Evolutionary conservation across 192 early-diverging fungal species (phyloP), one percentile per base, ranked within the genome.

Genomic region (Diversispora epigaea): DNA sequence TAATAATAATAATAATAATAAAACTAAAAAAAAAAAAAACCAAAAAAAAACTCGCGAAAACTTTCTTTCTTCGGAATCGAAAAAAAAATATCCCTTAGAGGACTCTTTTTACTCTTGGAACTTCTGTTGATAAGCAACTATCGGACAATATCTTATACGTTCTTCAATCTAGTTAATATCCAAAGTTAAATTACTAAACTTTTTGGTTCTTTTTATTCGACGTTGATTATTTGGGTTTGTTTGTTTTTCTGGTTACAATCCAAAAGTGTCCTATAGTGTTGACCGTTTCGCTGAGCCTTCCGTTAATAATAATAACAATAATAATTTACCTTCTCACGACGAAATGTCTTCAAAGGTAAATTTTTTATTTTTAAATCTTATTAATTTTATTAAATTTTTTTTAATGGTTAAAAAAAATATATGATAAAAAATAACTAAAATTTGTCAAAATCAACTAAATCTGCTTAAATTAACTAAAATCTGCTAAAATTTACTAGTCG

Each of bases 311-410:
- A 17, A 9, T 40, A 63, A 17, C 61, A 63, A 63, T 17, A n/a
- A n/a, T n/a, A n/a, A n/a, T n/a, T n/a, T n/a, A n/a, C n/a, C n/a
- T n/a, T n/a, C n/a, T n/a, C n/a, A n/a, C 32, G 61, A 63, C 61
- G 11, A 43, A 40, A 73, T 73, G 71, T 73, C 71, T 60, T 73
- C 71, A 57, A 73, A 73, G 71, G 71, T 73, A 61, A 46, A 11
- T n/a, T n/a, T n/a, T n/a, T n/a, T n/a, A n/a, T n/a, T n/a, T n/a
- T n/a, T n/a, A n/a, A n/a, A n/a, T n/a, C n/a, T n/a, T n/a, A n/a
- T n/a, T n/a, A n/a, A n/a, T n/a, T n/a, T n/a, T n/a, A n/a, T n/a
- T n/a, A n/a, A n/a, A n/a, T n/a, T n/a, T n/a, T n/a, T n/a, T n/a
- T n/a, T n/a, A n/a, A n/a, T n/a, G n/a, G n/a, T n/a, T n/a, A n/a